phyloP scores from a whole-genome alignment of 805 yeast species.

The Kluyveromyces wickerhamii region DNA sequence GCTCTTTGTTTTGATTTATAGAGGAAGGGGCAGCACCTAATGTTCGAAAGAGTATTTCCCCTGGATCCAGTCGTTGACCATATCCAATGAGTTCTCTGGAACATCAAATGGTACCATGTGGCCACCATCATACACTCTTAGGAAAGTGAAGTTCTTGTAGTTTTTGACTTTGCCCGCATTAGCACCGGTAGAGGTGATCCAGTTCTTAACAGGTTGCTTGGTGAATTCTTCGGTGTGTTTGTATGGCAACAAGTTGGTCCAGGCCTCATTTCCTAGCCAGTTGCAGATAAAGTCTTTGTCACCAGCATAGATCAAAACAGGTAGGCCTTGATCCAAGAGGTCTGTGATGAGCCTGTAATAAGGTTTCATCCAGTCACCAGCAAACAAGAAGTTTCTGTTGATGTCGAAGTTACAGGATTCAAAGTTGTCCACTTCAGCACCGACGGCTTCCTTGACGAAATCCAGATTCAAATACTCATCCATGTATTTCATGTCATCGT shows the following conservation, averaged over 20 bases:
- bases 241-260: slow-evolving; percentile 75
- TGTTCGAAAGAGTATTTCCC: slow-evolving; percentile 44
- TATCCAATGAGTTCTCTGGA: slow-evolving; percentile 66
- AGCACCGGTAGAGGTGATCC: slow-evolving; percentile 39
- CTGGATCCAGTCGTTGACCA: slow-evolving; percentile 79
- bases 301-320: slow-evolving; percentile 88
- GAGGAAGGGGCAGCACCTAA: no score
- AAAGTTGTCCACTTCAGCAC: slow-evolving; percentile 80
- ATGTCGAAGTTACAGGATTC: slow-evolving; percentile 72
- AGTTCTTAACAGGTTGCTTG: slow-evolving; percentile 35
- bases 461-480: slow-evolving; percentile 72
- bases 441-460: slow-evolving; percentile 71
- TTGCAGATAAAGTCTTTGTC: slow-evolving; percentile 95
- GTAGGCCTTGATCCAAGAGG: slow-evolving; percentile 62
- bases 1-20: no score
- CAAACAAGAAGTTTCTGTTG: slow-evolving; percentile 68
- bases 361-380: slow-evolving; percentile 92
- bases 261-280: slow-evolving; percentile 90
- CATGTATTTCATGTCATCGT: slow-evolving; percentile 66
- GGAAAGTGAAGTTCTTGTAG: slow-evolving; percentile 64
- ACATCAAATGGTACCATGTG: slow-evolving; percentile 95
- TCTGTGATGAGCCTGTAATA: slow-evolving; percentile 69
- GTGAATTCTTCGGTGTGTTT: slow-evolving; percentile 46
- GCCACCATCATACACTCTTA: slow-evolving; percentile 83
- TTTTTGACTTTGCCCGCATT: slow-evolving; percentile 64